Percentiles rank a stretch among this genome's conserved stretches.
These are phyloP conservation scores for Pseudomassariella vexata DNA, from an alignment of 2,329 filamentous ascomycete genomes.

Conservation along the genomic window DNA sequence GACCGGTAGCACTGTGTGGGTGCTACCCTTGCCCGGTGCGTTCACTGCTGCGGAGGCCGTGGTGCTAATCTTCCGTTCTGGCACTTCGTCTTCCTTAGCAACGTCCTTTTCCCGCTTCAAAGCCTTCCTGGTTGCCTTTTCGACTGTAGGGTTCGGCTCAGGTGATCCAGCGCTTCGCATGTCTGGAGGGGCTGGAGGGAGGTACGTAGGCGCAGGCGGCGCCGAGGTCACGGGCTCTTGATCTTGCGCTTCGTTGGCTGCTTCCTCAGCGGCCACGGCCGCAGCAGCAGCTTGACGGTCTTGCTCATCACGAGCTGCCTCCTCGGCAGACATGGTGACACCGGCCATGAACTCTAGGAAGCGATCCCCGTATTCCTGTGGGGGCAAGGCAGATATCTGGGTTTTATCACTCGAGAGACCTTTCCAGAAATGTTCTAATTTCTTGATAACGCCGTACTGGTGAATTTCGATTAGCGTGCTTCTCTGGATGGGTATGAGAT, in stretches of 20 bases:
- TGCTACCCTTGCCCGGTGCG: constrained; percentile 17
- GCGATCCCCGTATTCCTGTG: constrained; percentile 84
- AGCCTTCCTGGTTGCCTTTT: constrained; percentile 21
- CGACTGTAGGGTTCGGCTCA: constrained; percentile 22
- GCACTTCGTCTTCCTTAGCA: constrained; percentile 23
- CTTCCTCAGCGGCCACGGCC: constrained; percentile 24
- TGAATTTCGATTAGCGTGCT: constrained; percentile 4
- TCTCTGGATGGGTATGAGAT: not conserved
- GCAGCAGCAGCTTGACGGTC: constrained; percentile 50
- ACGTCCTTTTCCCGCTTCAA: constrained; percentile 22
- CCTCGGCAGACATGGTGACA: constrained; percentile 85
- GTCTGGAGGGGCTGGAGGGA: constrained; percentile 24
- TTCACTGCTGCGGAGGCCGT: constrained; percentile 16
- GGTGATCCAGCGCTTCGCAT: constrained; percentile 24
- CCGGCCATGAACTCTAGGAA: constrained; percentile 90
- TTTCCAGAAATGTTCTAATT: constrained; percentile 95
- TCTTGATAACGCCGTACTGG: constrained; percentile 90
- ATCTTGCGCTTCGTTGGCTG: constrained; percentile 22
- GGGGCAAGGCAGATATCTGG: constrained; percentile 89
- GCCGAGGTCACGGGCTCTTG: constrained; percentile 5
- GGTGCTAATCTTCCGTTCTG: constrained; percentile 24
- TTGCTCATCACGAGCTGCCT: constrained; percentile 62
- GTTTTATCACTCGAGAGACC: constrained; percentile 76
- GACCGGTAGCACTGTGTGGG: constrained; percentile 59
- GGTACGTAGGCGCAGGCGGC: constrained; percentile 21